Percentiles rank a stretch among this genome's conserved stretches.
phyloP scores from a whole-genome alignment of 2,329 filamentous ascomycete species.

The Ophiostoma ulmi region DNA sequence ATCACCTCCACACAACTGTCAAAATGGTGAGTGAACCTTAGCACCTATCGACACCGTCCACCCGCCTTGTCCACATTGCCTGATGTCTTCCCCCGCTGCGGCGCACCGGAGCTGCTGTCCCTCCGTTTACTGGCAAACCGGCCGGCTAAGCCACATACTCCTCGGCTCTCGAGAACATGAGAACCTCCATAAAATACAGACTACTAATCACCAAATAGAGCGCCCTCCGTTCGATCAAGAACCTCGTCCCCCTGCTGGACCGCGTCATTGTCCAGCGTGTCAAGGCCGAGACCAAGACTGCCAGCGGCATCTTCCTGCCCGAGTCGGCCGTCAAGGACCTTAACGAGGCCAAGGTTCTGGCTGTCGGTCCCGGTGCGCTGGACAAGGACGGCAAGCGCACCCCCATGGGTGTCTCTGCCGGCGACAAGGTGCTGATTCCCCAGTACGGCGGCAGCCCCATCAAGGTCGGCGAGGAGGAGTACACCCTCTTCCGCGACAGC shows the following conservation, averaged over 20 bases:
- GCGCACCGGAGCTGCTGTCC: not conserved
- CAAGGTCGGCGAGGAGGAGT: conserved; percentile 97
- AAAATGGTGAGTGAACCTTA: conserved; percentile 29
- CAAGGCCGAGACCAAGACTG: conserved; percentile 95
- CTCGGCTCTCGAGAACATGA: not conserved
- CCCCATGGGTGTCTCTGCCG: conserved; percentile 72
- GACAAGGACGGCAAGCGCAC: conserved; percentile 88
- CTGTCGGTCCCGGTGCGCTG: conserved; percentile 82
- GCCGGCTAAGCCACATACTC: not conserved
- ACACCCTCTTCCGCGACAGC: conserved; percentile 90
- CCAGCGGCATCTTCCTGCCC: conserved; percentile 93
- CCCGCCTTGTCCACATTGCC: not conserved
- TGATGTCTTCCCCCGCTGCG: not conserved
- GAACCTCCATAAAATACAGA: not conserved
- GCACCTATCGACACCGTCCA: not conserved
- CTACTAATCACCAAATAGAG: not conserved
- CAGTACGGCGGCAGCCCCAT: conserved; percentile 93
- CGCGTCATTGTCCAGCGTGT: conserved; percentile 96
- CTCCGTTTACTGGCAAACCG: not conserved
- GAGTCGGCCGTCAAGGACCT: conserved; percentile 96
- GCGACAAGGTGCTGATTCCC: conserved; percentile 93
- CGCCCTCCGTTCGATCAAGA: conserved; percentile 89
- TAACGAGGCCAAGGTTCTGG: conserved; percentile 94
- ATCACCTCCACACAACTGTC: conserved; percentile 14
- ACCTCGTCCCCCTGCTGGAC: conserved; percentile 92